Evolutionary conservation across 1,139 yeast species (phyloP).

Genomic region (Candida tetrigidarum): DNA sequence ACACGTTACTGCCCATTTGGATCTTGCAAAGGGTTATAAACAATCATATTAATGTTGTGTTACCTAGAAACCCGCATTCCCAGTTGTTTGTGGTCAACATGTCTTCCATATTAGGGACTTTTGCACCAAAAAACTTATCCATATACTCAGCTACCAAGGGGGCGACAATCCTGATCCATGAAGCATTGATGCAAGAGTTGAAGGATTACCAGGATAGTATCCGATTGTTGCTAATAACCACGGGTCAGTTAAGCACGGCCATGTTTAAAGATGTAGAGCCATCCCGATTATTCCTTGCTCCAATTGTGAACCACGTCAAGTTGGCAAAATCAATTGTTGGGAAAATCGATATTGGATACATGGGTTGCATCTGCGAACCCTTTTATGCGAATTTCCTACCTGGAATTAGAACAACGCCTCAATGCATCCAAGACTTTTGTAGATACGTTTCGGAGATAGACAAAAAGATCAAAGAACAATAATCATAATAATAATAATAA

Average conservation of each 20-base stretch:
- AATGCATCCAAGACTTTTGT: slow-evolving; percentile 43
- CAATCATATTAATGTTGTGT: slow-evolving; percentile 21
- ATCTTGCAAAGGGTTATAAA: slow-evolving; percentile 49
- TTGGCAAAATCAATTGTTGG: slow-evolving; percentile 50
- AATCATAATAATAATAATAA: slow-evolving; percentile 1
- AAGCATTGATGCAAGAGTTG: slow-evolving; percentile 58
- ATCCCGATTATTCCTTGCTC: slow-evolving; percentile 65
- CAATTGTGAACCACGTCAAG: slow-evolving; percentile 48
- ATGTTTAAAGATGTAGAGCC: slow-evolving; percentile 69
- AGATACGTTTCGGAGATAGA: slow-evolving; percentile 63
- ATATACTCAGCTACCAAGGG: slow-evolving; percentile 71
- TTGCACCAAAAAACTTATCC: slow-evolving; percentile 72
- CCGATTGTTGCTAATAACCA: slow-evolving; percentile 54
- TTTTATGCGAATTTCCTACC: slow-evolving; percentile 65
- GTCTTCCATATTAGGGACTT: slow-evolving; percentile 70
- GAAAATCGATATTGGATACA: slow-evolving; percentile 47
- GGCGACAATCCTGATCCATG: slow-evolving; percentile 61
- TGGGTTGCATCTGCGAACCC: slow-evolving; percentile 61
- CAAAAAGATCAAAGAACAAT: slow-evolving; percentile 25
- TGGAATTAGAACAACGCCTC: slow-evolving; percentile 56
- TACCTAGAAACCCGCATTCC: slow-evolving; percentile 17
- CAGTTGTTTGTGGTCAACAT: slow-evolving; percentile 61
- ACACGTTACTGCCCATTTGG: slow-evolving; percentile 59
- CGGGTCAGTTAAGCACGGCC: slow-evolving; percentile 68
- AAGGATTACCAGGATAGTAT: slow-evolving; percentile 26